Conservation (phyloP, 352 stramenopile species). For the Proteromonas lacertae region DNA sequence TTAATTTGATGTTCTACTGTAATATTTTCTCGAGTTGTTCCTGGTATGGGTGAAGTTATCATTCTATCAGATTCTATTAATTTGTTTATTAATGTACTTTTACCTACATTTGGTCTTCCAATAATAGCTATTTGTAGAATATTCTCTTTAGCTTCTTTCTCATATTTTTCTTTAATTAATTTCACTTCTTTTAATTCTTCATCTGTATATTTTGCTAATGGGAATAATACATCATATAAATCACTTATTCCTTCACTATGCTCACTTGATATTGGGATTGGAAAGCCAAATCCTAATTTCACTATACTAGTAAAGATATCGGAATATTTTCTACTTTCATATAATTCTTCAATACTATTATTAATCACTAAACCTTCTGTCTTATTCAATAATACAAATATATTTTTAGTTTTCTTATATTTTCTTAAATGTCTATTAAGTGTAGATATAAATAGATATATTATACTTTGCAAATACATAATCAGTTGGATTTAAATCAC, state of each 20-base stretch:
- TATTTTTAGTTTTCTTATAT: too few relatives aligned
- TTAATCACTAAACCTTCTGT: conserved; percentile 5
- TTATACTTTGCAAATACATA: conserved; percentile 3
- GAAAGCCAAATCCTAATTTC: conserved; percentile 15
- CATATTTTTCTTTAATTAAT: neutral
- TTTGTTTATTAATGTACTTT: conserved; percentile 18
- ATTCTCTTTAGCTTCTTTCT: neutral
- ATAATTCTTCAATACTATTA: conserved; percentile 7
- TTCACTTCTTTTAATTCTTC: conserved; percentile 1
- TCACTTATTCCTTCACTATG: conserved; percentile 18
- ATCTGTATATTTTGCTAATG: conserved; percentile 3
- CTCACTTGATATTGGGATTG: conserved; percentile 15
- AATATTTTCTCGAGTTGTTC: conserved; percentile 17
- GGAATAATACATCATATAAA: conserved; percentile 7
- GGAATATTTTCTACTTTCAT: neutral
- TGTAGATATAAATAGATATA: neutral
- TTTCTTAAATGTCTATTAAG: neutral
- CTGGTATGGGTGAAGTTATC: conserved; percentile 14
- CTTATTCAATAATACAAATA: too few relatives aligned
- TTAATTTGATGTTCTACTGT: conserved; percentile 14
- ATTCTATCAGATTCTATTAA: conserved; percentile 13
- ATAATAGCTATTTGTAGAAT: conserved; percentile 14
- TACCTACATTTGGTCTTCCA: conserved; percentile 19
- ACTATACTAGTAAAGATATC: neutral
- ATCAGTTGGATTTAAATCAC: conserved; percentile 8